phyloP scores from a whole-genome alignment of 202 grass and related monocot species.

The Musa balbisiana region DNA sequence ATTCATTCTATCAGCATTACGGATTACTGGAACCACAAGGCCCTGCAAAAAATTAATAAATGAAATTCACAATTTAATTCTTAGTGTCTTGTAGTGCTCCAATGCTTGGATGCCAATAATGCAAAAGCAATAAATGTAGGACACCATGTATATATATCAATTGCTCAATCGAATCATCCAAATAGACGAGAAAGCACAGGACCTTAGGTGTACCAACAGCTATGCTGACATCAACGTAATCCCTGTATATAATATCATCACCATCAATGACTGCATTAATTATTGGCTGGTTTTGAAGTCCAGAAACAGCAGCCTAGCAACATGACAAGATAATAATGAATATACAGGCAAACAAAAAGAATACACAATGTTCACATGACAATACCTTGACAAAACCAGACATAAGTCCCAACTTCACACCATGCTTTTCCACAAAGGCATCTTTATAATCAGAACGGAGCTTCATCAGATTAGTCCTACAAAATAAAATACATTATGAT shows the following conservation, averaged over 20 bases:
- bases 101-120: not conserved
- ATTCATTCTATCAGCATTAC: constrained; percentile 79
- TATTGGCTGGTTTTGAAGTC: constrained; percentile 85
- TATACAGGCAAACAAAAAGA: not conserved
- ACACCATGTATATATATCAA: constrained; percentile 1
- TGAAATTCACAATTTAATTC: not conserved
- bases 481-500: constrained; percentile 11
- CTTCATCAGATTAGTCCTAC: constrained; percentile 99
- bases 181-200: not conserved
- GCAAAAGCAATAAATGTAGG: not conserved
- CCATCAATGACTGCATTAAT: constrained; percentile 97
- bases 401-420: constrained; percentile 94
- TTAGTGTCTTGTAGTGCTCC: too few relatives aligned
- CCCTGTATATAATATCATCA: constrained; percentile 96
- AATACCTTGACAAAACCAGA: constrained; percentile 88
- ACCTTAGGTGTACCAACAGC: constrained; percentile 98
- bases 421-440: constrained; percentile 75
- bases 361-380: not conserved
- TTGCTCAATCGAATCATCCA: too few relatives aligned
- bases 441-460: constrained; percentile 92
- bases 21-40: constrained; percentile 83
- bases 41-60: constrained; percentile 35
- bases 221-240: constrained; percentile 85
- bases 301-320: constrained; percentile 79
- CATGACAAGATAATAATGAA: constrained; percentile 8